phyloP scores from a whole-genome alignment of 2,329 filamentous ascomycete genomes.

The Ascochyta clinopodiicola region DNA sequence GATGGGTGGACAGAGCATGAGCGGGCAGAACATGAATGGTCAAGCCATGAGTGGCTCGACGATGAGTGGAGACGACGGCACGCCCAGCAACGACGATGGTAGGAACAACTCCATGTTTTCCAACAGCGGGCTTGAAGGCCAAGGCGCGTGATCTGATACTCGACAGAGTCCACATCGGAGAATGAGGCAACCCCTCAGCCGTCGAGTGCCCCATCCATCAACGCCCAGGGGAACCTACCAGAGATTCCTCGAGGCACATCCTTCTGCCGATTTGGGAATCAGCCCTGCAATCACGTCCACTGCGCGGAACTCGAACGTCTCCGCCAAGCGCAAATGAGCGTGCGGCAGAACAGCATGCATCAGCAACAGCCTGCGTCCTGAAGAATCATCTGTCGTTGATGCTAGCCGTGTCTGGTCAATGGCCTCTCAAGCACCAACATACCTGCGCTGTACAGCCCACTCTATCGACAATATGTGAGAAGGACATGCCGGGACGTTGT shows the following conservation, averaged over 20 bases:
- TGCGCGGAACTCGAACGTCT: slow-evolving; percentile 15
- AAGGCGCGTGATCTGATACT: slow-evolving; percentile 22
- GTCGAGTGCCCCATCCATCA: background rate
- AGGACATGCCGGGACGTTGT: no score
- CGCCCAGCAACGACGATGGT: slow-evolving; percentile 28
- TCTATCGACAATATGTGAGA: no score
- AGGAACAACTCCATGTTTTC: slow-evolving; percentile 29
- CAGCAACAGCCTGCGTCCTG: slow-evolving; percentile 2
- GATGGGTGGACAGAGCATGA: background rate
- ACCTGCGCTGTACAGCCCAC: no score
- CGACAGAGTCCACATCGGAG: slow-evolving; percentile 13
- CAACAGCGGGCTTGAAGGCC: slow-evolving; percentile 27
- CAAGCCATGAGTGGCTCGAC: slow-evolving; percentile 5
- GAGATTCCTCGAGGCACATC: slow-evolving; percentile 1
- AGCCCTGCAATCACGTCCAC: slow-evolving; percentile 15
- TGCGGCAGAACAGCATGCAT: slow-evolving; percentile 1
- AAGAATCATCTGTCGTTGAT: background rate
- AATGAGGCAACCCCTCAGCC: slow-evolving; percentile 6
- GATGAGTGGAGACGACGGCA: slow-evolving; percentile 23
- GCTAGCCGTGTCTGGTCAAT: no score
- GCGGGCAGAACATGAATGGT: background rate
- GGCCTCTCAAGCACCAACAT: no score
- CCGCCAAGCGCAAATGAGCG: slow-evolving; percentile 8
- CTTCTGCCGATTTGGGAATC: slow-evolving; percentile 8
- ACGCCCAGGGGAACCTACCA: background rate